A percentile compares a stretch with the other conserved stretches of the same genome.
These are phyloP conservation scores for Hymenotorrendiella dingleyae DNA, from an alignment of 2,329 filamentous ascomycete genomes.

Conservation along the genomic window DNA sequence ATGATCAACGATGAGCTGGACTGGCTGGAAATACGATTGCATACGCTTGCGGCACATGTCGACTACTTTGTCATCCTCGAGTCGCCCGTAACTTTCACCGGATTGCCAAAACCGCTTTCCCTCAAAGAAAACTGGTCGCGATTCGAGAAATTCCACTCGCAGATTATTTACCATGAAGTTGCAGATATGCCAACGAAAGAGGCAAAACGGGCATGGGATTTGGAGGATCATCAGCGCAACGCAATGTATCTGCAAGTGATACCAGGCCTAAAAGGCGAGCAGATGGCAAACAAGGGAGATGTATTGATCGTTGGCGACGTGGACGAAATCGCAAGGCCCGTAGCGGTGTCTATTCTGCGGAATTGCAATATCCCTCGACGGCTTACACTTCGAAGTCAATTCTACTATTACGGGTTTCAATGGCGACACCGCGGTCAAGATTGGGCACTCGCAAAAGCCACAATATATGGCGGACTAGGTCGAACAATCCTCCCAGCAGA, in stretches of 20 bases:
- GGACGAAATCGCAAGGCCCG: constrained; percentile 39
- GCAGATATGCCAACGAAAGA: constrained; percentile 37
- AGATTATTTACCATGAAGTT: constrained; percentile 56
- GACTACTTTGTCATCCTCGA: constrained; percentile 63
- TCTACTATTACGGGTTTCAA: constrained; percentile 37
- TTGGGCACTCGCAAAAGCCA: constrained; percentile 42
- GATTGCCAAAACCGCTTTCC: constrained; percentile 46
- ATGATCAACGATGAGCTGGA: constrained; percentile 61
- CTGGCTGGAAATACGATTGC: constrained; percentile 58
- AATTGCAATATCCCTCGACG: constrained; percentile 33
- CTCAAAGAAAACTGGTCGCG: constrained; percentile 46
- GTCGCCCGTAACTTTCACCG: constrained; percentile 52
- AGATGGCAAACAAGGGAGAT: constrained; percentile 32
- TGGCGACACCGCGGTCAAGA: constrained; percentile 31
- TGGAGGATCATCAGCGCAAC: constrained; percentile 49
- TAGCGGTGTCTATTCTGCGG: constrained; percentile 30
- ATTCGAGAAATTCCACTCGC: constrained; percentile 48
- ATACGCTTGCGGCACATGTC: constrained; percentile 50
- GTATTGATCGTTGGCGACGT: constrained; percentile 41
- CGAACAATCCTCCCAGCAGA: constrained; percentile 37
- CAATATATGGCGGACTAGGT: constrained; percentile 32
- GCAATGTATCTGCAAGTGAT: constrained; percentile 51
- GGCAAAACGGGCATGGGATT: constrained; percentile 40
- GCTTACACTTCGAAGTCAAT: constrained; percentile 31
- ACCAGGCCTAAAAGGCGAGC: constrained; percentile 31